These are phyloP conservation scores for Colletotrichum eremochloae DNA, from an alignment of 2,329 filamentous ascomycete genomes.

Conservation along the genomic window DNA sequence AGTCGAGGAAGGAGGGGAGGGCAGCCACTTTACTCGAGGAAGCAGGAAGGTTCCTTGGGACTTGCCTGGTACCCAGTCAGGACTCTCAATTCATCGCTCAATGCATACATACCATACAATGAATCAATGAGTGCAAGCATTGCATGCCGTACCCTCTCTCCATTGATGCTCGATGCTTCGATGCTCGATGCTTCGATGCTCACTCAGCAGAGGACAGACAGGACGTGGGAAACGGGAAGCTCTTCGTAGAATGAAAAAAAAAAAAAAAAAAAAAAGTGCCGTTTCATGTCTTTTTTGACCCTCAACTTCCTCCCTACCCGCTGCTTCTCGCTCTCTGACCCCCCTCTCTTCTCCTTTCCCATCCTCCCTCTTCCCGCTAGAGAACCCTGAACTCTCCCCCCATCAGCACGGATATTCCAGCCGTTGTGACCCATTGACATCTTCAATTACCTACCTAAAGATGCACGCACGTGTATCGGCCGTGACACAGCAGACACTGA, in stretches of 20 bases:
- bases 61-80: neutral
- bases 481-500: neutral
- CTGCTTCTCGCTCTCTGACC: neutral
- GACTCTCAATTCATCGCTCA: neutral
- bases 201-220: too few relatives aligned
- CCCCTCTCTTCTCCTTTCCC: too few relatives aligned
- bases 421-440: slow-evolving; percentile 7
- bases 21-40: neutral
- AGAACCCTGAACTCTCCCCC: too few relatives aligned
- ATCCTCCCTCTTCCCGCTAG: neutral
- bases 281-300: neutral
- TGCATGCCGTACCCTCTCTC: too few relatives aligned
- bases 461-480: neutral
- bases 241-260: slow-evolving; percentile 21
- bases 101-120: neutral
- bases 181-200: too few relatives aligned
- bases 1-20: neutral
- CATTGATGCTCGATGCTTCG: too few relatives aligned
- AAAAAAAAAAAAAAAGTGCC: neutral
- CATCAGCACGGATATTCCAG: slow-evolving; percentile 1
- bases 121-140: too few relatives aligned
- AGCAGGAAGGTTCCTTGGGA: neutral
- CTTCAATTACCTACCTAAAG: neutral
- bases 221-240: neutral
- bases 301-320: neutral